Evolutionary conservation across 1,284 basidiomycete genomes (phyloP).

Genomic region (Lignosus rhinocerotis): DNA sequence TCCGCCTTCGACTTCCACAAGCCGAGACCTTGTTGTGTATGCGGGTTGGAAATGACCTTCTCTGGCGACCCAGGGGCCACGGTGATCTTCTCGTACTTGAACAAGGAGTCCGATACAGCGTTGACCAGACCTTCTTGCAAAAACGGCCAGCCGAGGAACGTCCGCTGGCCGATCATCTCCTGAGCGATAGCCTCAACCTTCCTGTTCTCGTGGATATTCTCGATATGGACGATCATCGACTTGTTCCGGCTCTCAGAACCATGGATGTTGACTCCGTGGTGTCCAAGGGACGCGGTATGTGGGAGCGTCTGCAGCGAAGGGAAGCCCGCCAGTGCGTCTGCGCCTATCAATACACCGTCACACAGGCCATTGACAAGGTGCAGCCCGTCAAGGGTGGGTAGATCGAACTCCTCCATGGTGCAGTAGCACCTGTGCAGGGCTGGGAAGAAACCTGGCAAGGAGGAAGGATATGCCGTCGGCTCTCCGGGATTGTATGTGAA

Average conservation of each 20-base stretch:
- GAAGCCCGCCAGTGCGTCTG: slow-evolving; percentile 91
- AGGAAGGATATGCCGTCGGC: slow-evolving; percentile 80
- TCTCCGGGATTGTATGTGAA: slow-evolving; percentile 76
- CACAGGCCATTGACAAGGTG: slow-evolving; percentile 86
- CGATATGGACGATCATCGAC: slow-evolving; percentile 88
- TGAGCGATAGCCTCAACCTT: slow-evolving; percentile 77
- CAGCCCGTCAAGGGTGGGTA: slow-evolving; percentile 88
- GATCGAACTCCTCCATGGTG: slow-evolving; percentile 76
- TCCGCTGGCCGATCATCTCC: slow-evolving; percentile 75
- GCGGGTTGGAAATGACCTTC: slow-evolving; percentile 72
- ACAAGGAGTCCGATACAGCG: slow-evolving; percentile 84
- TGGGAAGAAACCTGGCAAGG: slow-evolving; percentile 94
- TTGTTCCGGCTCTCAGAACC: slow-evolving; percentile 88
- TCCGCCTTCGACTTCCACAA: slow-evolving; percentile 82
- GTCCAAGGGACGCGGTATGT: slow-evolving; percentile 73
- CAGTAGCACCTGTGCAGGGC: slow-evolving; percentile 84
- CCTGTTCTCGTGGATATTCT: slow-evolving; percentile 70
- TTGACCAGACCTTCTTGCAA: slow-evolving; percentile 89
- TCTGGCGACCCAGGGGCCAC: slow-evolving; percentile 53
- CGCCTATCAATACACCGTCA: slow-evolving; percentile 87
- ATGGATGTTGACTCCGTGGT: slow-evolving; percentile 94
- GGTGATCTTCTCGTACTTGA: slow-evolving; percentile 80
- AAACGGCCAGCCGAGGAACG: slow-evolving; percentile 93
- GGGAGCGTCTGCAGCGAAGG: slow-evolving; percentile 92
- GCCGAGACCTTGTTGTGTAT: slow-evolving; percentile 62